Conservation (phyloP, 768 basidiomycete genomes). For the Mycena olivaceomarginata region DNA sequence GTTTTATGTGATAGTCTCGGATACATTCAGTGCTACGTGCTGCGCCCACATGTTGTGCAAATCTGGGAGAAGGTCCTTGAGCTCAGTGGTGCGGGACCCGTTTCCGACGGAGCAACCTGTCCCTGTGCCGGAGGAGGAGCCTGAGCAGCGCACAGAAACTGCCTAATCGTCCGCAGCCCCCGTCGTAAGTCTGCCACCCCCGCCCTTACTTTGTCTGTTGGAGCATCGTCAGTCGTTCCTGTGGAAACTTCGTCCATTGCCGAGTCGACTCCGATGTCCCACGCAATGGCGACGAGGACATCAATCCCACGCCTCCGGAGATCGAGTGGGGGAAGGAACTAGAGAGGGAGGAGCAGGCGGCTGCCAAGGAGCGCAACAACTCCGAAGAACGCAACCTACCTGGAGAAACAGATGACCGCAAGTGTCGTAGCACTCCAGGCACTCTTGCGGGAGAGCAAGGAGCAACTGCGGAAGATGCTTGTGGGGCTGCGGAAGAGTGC, state of each 20-base stretch:
- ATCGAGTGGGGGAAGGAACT: not conserved
- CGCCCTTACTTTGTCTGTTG: no score
- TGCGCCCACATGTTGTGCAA: conserved; percentile 79
- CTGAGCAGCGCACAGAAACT: conserved; percentile 5
- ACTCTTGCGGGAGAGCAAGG: conserved; percentile 59
- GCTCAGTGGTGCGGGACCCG: conserved; percentile 58
- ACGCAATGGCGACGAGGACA: conserved; percentile 49
- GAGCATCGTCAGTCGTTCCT: not conserved
- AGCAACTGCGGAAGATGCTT: conserved; percentile 68
- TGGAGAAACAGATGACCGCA: conserved; percentile 74
- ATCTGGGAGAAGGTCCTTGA: conserved; percentile 89
- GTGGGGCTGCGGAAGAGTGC: conserved; percentile 68
- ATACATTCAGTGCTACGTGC: conserved; percentile 67
- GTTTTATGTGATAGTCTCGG: conserved; percentile 35
- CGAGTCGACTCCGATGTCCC: conserved; percentile 24
- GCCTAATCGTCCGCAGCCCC: conserved; percentile 22
- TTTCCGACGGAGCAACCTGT: conserved; percentile 52
- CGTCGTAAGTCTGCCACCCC: conserved; percentile 7
- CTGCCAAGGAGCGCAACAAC: conserved; percentile 54
- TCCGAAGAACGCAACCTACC: conserved; percentile 73
- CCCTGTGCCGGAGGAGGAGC: conserved; percentile 38
- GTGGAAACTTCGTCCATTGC: not conserved
- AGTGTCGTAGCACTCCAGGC: conserved; percentile 75
- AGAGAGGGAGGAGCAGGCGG: conserved; percentile 42
- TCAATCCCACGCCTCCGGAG: conserved; percentile 43